Evolutionary conservation across 2,329 filamentous ascomycete species (phyloP), one percentile per base, ranked within the genome.

Genomic region (Ustulina deusta): DNA sequence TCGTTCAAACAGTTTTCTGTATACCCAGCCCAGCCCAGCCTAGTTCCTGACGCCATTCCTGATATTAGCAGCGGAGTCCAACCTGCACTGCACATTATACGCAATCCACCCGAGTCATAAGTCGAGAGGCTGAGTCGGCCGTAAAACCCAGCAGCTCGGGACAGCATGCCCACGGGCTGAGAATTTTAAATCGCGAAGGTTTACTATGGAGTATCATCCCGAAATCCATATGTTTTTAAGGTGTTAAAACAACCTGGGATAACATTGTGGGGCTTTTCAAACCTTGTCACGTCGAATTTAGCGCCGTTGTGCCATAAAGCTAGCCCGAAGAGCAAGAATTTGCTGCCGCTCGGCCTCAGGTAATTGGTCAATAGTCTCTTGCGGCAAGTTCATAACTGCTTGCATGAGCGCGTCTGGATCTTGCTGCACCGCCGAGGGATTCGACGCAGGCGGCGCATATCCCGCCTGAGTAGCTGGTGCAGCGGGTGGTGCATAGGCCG

Each of bases 351-450:
- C 91, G 22, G 88, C 87, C 42, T 93, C 91, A 6, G 91, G 89
- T 56, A 97, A 83, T 75, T 89, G 87, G 77, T 95, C 91, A 73
- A 98, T 94, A 64, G 93, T 89, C 66, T 92, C 86, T 75, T 93
- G 91, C 2, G 93, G 88, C 82, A 97, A 89, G 61, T 87, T 88
- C 83, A 97, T 85, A 55, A 97, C 91, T 74, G 94, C 92, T 70
- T 91, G 88, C 78, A 97, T 90, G 61, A 97, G 85, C 49, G 90
- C 89, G 55, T 93, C 90, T 48, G 92, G 88, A 66, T 91, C 88
- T 48, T 85, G 81, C 20, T 84, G 81, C 13, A 78, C 73, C 1
- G 78, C 76, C 9, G 81, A 78, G 7, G 78, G 76, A 49, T 76
- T 75, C 32, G 76, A 77, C 44, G 75, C 78, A 6, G 83, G 79